Evolutionary conservation across 2,329 filamentous ascomycete species (phyloP), one percentile per base, ranked within the genome.

Genomic region (Pseudovirgaria hyperparasitica): DNA sequence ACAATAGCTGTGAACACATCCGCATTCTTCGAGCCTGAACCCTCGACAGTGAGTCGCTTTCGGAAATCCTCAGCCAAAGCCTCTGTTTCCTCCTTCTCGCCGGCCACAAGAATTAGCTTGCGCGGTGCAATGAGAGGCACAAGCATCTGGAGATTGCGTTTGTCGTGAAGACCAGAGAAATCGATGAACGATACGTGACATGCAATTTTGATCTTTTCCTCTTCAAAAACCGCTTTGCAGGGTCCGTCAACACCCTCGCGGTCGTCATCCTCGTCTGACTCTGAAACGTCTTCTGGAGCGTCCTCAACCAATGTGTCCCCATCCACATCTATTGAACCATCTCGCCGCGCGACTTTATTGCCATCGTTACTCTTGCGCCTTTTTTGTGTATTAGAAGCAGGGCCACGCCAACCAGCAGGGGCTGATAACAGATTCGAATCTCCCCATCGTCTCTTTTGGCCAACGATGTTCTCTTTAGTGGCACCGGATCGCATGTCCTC

Each of bases 391-490:
- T n/a, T n/a, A n/a, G n/a, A n/a, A n/a, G n/a, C n/a, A n/a, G n/a
- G n/a, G n/a, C n/a, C n/a, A n/a, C n/a, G n/a, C n/a, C n/a, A n/a
- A n/a, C n/a, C n/a, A n/a, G n/a, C n/a, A n/a, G n/a, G n/a, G n/a
- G n/a, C n/a, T n/a, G n/a, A 59, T 45, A 3, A 60, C 64, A 13
- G 71, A 58, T 33, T 92, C 84, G 38, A n/a, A n/a, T n/a, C n/a
- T n/a, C 87, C 82, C 84, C 87, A 96, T 53, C 84, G 92, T 34
- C 90, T 72, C 57, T 98, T 98, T 60, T 87, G 86, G 11, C 87
- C 90, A 12, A 93, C 67, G 8, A 54, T 45, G 22, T 56, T 50
- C 31, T 60, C 53, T 30, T 55, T 52, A 23, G 66, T 64, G 9
- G 61, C 62, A 18, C 67, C 62, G 12, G 59, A 54, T 19, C 62